Evolutionary conservation across 2,329 filamentous ascomycete genomes (phyloP), one percentile per base, ranked within the genome.

Genomic region (Talaromyces pinophilus): DNA sequence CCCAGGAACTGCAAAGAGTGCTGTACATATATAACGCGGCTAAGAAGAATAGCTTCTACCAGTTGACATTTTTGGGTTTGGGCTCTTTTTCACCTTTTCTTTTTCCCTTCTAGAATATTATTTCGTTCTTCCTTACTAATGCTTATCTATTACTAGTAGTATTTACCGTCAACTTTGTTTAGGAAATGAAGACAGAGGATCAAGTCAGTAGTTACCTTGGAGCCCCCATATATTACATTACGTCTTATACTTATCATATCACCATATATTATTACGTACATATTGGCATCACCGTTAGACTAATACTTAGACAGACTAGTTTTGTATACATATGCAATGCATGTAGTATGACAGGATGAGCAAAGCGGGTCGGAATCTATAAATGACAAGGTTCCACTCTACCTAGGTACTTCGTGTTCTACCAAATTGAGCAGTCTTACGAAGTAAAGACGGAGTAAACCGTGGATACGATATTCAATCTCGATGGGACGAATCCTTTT

Each of bases 181-280:
- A 33, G 52, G 15, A 35, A 35, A 55, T 38, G 52, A 25, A 52
- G 50, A n/a, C 22, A 15, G n/a, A 55, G 30, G n/a, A 19, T 38
- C 30, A 13, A 38, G 35, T 38, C 35, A 38, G 35, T 38, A 38
- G 35, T 19, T 38, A 22, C 54, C n/a, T 38, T 25, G 11, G 54
- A 57, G 8, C 0, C 35, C 35, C 54, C 30, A 8, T 38, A 33
- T 54, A 30, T 8, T 40, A 38, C 5, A 40, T 15, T 35, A 57
- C 30, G 1, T 57, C 19, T 57, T 25, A 42, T 25, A 55, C 6
- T 57, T 2, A 33, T 35, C 30, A 57, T 57, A 57, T 57, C n/a
- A 40, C 11, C 28, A 55, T 35, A 55, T 55, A 25, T 57, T 57
- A 57, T 57, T 57, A 25, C 33, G 54, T 38, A 25, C 33, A 19